Evolutionary conservation across 1,284 basidiomycete species (phyloP), one percentile per base, ranked within the genome.

Genomic region (Pseudozyma tsukubaensis): DNA sequence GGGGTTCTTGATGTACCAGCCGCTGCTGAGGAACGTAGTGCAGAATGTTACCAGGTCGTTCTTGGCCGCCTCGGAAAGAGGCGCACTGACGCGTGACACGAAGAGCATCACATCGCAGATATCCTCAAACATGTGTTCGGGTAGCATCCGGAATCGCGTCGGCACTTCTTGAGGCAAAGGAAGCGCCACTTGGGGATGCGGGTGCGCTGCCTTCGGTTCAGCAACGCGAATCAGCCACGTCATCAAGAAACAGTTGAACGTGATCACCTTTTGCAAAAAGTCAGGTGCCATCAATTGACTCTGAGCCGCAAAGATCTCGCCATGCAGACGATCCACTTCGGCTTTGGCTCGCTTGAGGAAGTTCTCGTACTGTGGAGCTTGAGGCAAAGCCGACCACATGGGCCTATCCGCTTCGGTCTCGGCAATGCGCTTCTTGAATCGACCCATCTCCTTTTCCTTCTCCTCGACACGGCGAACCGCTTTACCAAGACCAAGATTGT

Each of bases 1-100:
- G 0, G 97, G 97, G 77, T 99, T 99, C 87, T 97, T 97, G 87
- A 99, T 94, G 84, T 96, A 98, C 89, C 92, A 93, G 0, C 93
- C 93, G 7, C 94, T 97, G 8, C 92, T 91, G 59, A 99, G 87
- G 88, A 98, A 98, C 0, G 93, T 94, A 74, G 98, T 88, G 40
- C 91, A 89, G 85, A 98, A 99, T 0, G 91, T 89, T 72, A 98
- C 87, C n/a, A 99, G 87, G 77, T 95, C 94, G 32, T 90, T 90
- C 86, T 93, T 84, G 39, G 83, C 82, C 42, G 72, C 92, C 59
- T 94, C 93, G 0, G 92, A 91, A 37, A 97, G 89, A 57, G 91
- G 92, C 58, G 93, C 89, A 0, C 94, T 94, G 1, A 90, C 88
- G 47, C 94, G 93, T 14, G 75, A 47, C 92, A 90, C 24, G 92